These are phyloP conservation scores for Kazachstania sp. DNA, from an alignment of 1,139 yeast species.

Conservation along the genomic window DNA sequence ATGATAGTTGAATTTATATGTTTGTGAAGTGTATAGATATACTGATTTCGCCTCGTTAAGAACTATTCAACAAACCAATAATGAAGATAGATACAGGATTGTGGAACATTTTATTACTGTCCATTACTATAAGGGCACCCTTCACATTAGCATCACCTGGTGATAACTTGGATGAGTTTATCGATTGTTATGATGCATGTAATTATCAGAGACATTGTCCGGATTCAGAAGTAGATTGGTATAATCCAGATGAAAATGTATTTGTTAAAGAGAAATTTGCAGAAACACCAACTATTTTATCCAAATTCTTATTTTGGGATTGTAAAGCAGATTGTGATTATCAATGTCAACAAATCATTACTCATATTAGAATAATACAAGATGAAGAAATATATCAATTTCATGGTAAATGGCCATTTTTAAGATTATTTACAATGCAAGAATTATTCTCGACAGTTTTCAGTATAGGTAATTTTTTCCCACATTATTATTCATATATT, in stretches of 20 bases:
- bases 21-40: no score
- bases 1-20: no score
- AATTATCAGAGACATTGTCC: constrained; percentile 32
- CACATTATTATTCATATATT: constrained; percentile 56
- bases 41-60: no score
- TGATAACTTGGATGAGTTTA: constrained; percentile 64
- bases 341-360: constrained; percentile 73
- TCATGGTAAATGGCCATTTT: constrained; percentile 97
- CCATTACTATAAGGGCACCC: neutral
- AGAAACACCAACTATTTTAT: constrained; percentile 19
- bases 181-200: constrained; percentile 59
- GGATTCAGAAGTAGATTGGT: constrained; percentile 15
- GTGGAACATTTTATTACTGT: neutral
- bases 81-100: neutral
- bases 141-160: constrained; percentile 54
- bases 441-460: constrained; percentile 78
- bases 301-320: constrained; percentile 59
- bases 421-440: constrained; percentile 65
- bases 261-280: constrained; percentile 32
- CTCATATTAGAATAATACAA: constrained; percentile 41
- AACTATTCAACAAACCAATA: neutral
- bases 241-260: constrained; percentile 20
- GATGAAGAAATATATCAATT: constrained; percentile 62
- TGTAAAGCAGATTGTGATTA: constrained; percentile 85
- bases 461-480: constrained; percentile 68